Evolutionary conservation across 192 early-diverging fungal genomes (phyloP).

Genomic region (Rhizophlyctis rosea): DNA sequence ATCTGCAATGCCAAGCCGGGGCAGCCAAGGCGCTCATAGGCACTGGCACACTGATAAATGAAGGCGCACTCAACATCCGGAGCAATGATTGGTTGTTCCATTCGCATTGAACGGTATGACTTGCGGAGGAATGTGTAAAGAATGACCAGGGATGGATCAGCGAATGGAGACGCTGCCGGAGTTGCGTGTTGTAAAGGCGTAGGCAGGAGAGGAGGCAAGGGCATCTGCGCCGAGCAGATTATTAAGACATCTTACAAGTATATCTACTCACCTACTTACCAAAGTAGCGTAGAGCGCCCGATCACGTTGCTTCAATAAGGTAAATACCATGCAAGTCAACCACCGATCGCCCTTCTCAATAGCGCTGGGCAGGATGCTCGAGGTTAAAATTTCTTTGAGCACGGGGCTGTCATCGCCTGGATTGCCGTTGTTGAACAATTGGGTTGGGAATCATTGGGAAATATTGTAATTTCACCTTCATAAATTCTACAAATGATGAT

Average conservation of each 20-base stretch:
- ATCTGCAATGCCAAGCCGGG: constrained; percentile 74
- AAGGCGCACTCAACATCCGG: constrained; percentile 57
- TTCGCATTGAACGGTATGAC: constrained; percentile 44
- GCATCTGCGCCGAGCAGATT: constrained; percentile 30
- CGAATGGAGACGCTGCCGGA: constrained; percentile 8
- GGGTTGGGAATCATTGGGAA: too few species aligned
- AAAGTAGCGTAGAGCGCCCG: constrained; percentile 59
- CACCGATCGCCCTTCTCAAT: constrained; percentile 63
- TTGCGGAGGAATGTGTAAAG: constrained; percentile 66
- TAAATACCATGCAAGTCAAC: constrained; percentile 53
- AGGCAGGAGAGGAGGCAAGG: constrained; percentile 20
- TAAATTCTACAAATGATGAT: constrained; percentile 86
- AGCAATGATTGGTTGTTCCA: constrained; percentile 46
- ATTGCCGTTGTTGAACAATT: background rate
- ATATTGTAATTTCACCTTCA: constrained; percentile 82
- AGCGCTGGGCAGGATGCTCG: constrained; percentile 54
- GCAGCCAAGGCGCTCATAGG: constrained; percentile 77
- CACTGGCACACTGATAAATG: constrained; percentile 53
- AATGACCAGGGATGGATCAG: constrained; percentile 69
- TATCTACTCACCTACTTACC: constrained; percentile 38
- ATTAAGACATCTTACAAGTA: too few species aligned
- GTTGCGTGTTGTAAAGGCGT: background rate
- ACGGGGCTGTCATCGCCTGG: constrained; percentile 58
- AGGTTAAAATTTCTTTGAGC: constrained; percentile 47
- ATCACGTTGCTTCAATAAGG: constrained; percentile 53